Base-by-base conservation (phyloP, 2,329 filamentous ascomycete genomes). In the Diaporthe sp. region DNA sequence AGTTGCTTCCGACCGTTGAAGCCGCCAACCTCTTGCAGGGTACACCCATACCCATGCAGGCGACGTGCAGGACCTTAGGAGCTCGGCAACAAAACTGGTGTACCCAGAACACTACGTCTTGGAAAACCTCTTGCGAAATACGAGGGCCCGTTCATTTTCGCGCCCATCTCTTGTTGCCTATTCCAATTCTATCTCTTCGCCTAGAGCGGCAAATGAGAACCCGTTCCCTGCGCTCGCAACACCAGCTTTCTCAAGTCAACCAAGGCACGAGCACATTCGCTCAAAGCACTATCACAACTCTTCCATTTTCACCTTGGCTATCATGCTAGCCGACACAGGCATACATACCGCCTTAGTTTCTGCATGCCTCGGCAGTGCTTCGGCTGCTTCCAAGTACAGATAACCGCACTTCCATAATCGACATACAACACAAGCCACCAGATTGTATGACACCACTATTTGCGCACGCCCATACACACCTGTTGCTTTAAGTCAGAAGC, bases 1-100 rank as follows among this genome's bases (percentile, higher is more conserved):
- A 57, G 37, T 10, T 72, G 73, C 57, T 72, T 58, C 57, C 73
- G 57, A 57, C 67, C 73, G 67, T 65, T 72, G 67, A 72, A 72
- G 67, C 44, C 57, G 22, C 65, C 22, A 60, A 71, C 28, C 25
- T 55, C 55, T 4, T 60, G 39, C 73, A 75, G 55, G 73, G 73
- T 37, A 28, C 22, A 71, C 55, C 73, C 73, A 61, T 75, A 70
- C 73, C 53, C 62, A 34, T 68, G 65, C 46, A 25, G 46, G 65
- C 65, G 39, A 68, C 46, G 34, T 68, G 28, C 65, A 68, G 65
- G 49, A 34, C 62, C 28, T 51, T 68, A 8, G 15, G 46, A 19
- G 31, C 31, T 25, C 62, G 62, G 62, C 62, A 37, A 37, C 25
- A 44, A 53, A 49, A 68, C 12, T 25, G 31, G 19, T 25, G 15